Percentiles rank a stretch among this genome's conserved stretches.
phyloP scores from a whole-genome alignment of 352 stramenopile species.

The Pythium sukuiense region DNA sequence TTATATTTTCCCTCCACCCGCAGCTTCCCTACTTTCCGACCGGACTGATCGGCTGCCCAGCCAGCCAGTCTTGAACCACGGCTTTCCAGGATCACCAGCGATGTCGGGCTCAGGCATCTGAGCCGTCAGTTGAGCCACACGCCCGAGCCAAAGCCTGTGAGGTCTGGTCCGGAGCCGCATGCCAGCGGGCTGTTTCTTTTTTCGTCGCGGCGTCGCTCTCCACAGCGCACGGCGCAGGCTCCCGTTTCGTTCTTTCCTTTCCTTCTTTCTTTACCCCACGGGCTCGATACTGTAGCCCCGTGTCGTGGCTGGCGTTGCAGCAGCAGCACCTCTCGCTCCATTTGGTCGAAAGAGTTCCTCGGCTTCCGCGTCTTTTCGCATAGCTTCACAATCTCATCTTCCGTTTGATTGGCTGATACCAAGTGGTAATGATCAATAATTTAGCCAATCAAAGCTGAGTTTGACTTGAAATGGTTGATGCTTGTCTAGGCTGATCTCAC shows the following conservation, averaged over 20 bases:
- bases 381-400: neutral
- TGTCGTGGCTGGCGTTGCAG: too few species aligned
- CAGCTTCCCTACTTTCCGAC: slow-evolving; percentile 26
- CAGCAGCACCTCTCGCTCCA: neutral
- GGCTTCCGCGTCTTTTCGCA: neutral
- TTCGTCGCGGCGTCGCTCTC: slow-evolving; percentile 10
- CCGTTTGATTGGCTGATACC: slow-evolving; percentile 4
- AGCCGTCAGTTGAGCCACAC: slow-evolving; percentile 14
- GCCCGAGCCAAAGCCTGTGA: neutral
- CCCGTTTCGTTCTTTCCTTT: slow-evolving; percentile 15
- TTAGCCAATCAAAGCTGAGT: neutral
- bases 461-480: too few species aligned
- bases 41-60: slow-evolving; percentile 16
- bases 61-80: slow-evolving; percentile 9
- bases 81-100: slow-evolving; percentile 12
- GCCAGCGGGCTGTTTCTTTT: slow-evolving; percentile 27
- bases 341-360: slow-evolving; percentile 1
- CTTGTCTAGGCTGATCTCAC: slow-evolving; percentile 9
- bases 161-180: slow-evolving; percentile 9
- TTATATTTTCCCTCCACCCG: slow-evolving; percentile 39
- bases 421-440: neutral
- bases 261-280: slow-evolving; percentile 29
- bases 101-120: slow-evolving; percentile 19
- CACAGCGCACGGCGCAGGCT: neutral
- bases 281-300: too few species aligned